Conservation (phyloP, 495 filamentous ascomycete genomes). For the Talaromyces proteolyticus region DNA sequence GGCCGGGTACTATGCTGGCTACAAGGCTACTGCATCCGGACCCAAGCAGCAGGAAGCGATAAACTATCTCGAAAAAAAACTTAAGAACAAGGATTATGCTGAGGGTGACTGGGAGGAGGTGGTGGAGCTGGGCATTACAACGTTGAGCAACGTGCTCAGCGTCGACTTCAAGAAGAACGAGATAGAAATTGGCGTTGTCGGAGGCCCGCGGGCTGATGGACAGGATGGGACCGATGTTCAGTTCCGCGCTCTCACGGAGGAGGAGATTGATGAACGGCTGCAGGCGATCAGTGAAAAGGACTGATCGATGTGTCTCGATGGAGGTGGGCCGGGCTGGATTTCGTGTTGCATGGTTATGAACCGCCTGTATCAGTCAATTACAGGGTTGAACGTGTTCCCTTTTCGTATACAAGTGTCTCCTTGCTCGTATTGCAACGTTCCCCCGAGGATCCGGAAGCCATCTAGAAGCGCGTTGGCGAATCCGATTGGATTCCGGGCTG, state of each 20-base stretch:
- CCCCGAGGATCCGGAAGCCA: too few species aligned
- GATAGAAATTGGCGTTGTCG: constrained; percentile 95
- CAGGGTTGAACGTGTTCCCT: neutral
- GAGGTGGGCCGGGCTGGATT: too few species aligned
- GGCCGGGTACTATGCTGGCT: constrained; percentile 94
- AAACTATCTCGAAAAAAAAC: constrained; percentile 97
- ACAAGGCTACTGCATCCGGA: constrained; percentile 94
- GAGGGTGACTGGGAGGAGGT: constrained; percentile 96
- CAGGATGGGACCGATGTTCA: constrained; percentile 67
- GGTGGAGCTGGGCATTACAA: constrained; percentile 90
- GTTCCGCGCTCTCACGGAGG: constrained; percentile 89
- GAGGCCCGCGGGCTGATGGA: constrained; percentile 72
- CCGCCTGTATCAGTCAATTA: neutral
- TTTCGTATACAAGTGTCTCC: too few species aligned
- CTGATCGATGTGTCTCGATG: constrained; percentile 34
- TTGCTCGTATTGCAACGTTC: too few species aligned
- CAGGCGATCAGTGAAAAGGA: constrained; percentile 99
- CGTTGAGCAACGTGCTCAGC: constrained; percentile 90
- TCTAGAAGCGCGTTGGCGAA: neutral
- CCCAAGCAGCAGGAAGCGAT: constrained; percentile 98
- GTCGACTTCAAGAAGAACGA: constrained; percentile 99
- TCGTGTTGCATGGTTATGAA: neutral
- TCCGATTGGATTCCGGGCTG: neutral
- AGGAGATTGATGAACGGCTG: constrained; percentile 96
- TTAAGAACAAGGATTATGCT: constrained; percentile 97